phyloP scores from a whole-genome alignment of 352 stramenopile species.

The Globisporangium paddicum region DNA sequence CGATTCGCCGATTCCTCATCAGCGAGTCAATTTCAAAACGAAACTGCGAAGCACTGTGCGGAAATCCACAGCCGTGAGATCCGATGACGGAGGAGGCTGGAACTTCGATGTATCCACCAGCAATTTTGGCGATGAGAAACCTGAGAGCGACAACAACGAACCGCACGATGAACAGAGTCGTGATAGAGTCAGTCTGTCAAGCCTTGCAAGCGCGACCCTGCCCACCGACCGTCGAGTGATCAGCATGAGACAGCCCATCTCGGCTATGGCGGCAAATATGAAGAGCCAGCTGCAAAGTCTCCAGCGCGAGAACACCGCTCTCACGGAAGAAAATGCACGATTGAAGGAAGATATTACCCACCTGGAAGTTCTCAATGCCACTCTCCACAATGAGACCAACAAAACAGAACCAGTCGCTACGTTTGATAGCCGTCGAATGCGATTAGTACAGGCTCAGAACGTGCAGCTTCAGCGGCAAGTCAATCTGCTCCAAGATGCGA shows the following conservation, averaged over 20 bases:
- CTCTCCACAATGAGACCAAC: slow-evolving; percentile 28
- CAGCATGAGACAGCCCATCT: slow-evolving; percentile 14
- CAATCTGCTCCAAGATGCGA: slow-evolving; percentile 32
- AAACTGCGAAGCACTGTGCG: slow-evolving; percentile 1
- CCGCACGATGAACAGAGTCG: background rate
- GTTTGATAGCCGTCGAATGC: slow-evolving; percentile 30
- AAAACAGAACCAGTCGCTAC: slow-evolving; percentile 2
- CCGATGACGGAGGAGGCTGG: slow-evolving; percentile 14
- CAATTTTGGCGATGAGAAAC: background rate
- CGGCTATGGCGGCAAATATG: slow-evolving; percentile 29
- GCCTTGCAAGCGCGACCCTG: slow-evolving; percentile 9
- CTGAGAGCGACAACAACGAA: slow-evolving; percentile 14
- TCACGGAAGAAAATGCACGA: slow-evolving; percentile 35
- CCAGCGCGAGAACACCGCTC: slow-evolving; percentile 33
- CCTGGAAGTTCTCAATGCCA: slow-evolving; percentile 32
- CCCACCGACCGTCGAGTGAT: slow-evolving; percentile 24
- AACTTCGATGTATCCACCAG: slow-evolving; percentile 30
- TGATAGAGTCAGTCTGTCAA: background rate
- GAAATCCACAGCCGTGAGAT: background rate
- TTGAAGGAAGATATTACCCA: slow-evolving; percentile 43
- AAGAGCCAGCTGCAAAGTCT: slow-evolving; percentile 37
- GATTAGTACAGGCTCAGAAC: slow-evolving; percentile 49
- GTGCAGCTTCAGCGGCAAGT: slow-evolving; percentile 59
- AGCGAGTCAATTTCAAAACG: background rate
- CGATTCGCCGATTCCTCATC: background rate